A percentile compares a stretch with the other conserved stretches of the same genome.
phyloP scores from a whole-genome alignment of 164 flowering plant species.

The Tetrastigma voinierianum region DNA sequence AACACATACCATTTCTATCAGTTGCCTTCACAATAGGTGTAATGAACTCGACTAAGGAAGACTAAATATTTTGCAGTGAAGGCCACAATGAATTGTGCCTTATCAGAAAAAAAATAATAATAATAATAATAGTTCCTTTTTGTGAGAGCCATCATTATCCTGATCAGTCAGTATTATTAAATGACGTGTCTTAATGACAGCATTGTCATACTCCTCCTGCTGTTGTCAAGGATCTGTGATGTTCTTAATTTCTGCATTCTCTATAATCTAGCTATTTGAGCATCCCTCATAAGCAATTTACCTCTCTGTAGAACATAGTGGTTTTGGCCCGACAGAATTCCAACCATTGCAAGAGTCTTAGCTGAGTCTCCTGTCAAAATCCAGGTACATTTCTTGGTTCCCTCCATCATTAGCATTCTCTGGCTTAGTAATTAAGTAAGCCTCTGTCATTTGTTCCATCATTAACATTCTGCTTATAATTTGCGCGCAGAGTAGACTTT shows the following conservation, averaged over 20 bases:
- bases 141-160: slow-evolving; percentile 99
- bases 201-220: slow-evolving; percentile 66
- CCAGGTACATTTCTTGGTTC: slow-evolving; percentile 77
- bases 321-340: slow-evolving; percentile 74
- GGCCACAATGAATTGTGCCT: slow-evolving; percentile 98
- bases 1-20: slow-evolving; percentile 42
- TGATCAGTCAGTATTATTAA: slow-evolving; percentile 99
- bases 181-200: slow-evolving; percentile 79
- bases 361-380: slow-evolving; percentile 99
- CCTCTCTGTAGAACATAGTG: slow-evolving; percentile 89
- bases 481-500: slow-evolving; percentile 72
- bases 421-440: slow-evolving; percentile 59
- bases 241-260: slow-evolving; percentile 73
- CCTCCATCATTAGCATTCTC: slow-evolving; percentile 90
- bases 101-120: too few relatives aligned
- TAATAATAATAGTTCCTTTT: slow-evolving; percentile 88
- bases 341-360: slow-evolving; percentile 91
- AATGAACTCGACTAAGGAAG: slow-evolving; percentile 80
- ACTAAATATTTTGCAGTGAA: slow-evolving; percentile 77
- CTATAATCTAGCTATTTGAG: slow-evolving; percentile 68
- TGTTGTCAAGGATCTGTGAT: slow-evolving; percentile 84
- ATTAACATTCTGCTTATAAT: slow-evolving; percentile 75
- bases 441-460: slow-evolving; percentile 71
- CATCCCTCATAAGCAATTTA: slow-evolving; percentile 92
- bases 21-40: slow-evolving; percentile 96